Conservation (phyloP, 805 yeast species). For the Candida tallmaniae region DNA sequence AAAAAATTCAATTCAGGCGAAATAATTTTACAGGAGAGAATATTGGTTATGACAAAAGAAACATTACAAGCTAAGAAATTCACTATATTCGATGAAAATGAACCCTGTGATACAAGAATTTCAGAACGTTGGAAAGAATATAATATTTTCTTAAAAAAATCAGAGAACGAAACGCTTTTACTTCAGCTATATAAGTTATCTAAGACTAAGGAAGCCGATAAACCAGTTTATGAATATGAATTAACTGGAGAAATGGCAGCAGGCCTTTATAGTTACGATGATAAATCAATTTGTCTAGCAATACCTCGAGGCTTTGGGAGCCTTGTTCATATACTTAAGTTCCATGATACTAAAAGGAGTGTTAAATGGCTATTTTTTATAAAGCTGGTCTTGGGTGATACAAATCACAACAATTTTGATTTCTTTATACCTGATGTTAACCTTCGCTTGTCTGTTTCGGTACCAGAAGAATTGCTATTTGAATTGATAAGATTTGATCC, state of each 20-base stretch:
- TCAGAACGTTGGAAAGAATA: constrained; percentile 79
- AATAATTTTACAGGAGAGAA: constrained; percentile 59
- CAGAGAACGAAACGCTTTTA: constrained; percentile 43
- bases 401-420: constrained; percentile 21
- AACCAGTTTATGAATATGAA: constrained; percentile 18
- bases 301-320: constrained; percentile 9
- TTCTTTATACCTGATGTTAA: constrained; percentile 45
- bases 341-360: constrained; percentile 50
- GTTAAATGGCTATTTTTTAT: constrained; percentile 63
- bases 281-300: constrained; percentile 61
- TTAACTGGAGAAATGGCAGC: constrained; percentile 26
- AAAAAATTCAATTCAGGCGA: constrained; percentile 48
- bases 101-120: constrained; percentile 50
- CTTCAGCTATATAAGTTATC: constrained; percentile 58
- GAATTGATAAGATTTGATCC: constrained; percentile 11
- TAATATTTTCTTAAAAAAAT: constrained; percentile 64
- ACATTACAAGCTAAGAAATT: constrained; percentile 6
- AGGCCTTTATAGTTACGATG: constrained; percentile 59
- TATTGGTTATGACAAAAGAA: constrained; percentile 61
- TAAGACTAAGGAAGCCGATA: constrained; percentile 12
- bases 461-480: constrained; percentile 39
- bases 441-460: constrained; percentile 37
- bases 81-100: constrained; percentile 42
- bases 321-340: constrained; percentile 49
- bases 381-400: constrained; percentile 39